Conservation (phyloP, 208 protist genomes). For the Trypanosoma melophagium region DNA sequence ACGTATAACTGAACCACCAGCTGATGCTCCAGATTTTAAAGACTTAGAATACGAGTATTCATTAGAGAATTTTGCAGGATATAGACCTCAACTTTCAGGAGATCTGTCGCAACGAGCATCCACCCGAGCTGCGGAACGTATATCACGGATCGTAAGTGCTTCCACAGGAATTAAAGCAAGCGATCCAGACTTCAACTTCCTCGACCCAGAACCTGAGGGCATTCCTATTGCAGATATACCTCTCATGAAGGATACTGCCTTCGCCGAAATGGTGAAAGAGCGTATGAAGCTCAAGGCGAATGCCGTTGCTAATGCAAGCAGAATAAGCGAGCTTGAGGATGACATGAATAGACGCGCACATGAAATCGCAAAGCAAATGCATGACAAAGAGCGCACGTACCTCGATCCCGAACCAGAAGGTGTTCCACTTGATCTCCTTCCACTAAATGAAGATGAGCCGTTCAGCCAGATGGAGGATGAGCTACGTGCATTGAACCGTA, state of each 20-base stretch:
- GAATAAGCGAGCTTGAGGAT: slow-evolving; percentile 69
- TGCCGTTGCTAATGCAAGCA: slow-evolving; percentile 51
- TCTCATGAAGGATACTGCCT: slow-evolving; percentile 49
- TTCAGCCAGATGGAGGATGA: slow-evolving; percentile 60
- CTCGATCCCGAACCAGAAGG: slow-evolving; percentile 62
- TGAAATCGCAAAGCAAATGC: slow-evolving; percentile 57
- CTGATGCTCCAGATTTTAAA: slow-evolving; percentile 57
- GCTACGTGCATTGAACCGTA: slow-evolving; percentile 52
- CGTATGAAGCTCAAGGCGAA: slow-evolving; percentile 44
- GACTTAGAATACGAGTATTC: slow-evolving; percentile 42
- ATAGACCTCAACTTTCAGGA: no score
- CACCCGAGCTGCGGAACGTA: no score
- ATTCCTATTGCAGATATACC: slow-evolving; percentile 61
- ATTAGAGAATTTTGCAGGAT: no score
- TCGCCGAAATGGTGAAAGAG: slow-evolving; percentile 45
- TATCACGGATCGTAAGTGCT: no score
- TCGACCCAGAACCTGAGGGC: slow-evolving; percentile 32
- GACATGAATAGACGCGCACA: slow-evolving; percentile 60
- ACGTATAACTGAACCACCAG: slow-evolving; percentile 64
- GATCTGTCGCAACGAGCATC: no score
- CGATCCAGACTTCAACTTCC: no score
- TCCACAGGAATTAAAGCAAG: slow-evolving; percentile 28
- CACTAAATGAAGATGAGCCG: slow-evolving; percentile 59
- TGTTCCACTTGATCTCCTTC: slow-evolving; percentile 59
- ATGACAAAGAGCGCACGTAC: slow-evolving; percentile 53